Percentiles rank a stretch among this genome's conserved stretches.
These are phyloP conservation scores for Leishmania mexicana DNA, from an alignment of 208 protist genomes.

Conservation along the genomic window DNA sequence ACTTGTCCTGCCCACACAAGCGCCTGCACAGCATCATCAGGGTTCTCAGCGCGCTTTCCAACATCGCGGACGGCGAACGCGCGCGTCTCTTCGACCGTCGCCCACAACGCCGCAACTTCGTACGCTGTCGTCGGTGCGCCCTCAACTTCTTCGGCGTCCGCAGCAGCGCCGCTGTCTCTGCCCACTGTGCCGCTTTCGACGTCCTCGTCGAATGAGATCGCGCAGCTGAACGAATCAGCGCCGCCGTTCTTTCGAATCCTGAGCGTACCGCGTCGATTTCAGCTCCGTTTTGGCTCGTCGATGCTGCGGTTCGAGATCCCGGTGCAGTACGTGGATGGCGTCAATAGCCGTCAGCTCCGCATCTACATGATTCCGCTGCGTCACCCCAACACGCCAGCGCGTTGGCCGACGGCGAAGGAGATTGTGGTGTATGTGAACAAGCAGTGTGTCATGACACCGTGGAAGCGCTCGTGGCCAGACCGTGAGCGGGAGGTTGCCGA, in stretches of 20 bases:
- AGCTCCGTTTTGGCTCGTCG: slow-evolving; percentile 69
- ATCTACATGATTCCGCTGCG: slow-evolving; percentile 63
- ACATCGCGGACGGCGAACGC: slow-evolving; percentile 8
- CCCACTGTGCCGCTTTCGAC: background rate
- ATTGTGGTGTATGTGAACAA: slow-evolving; percentile 81
- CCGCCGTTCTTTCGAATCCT: slow-evolving; percentile 75
- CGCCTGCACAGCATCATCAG: background rate
- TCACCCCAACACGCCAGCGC: slow-evolving; percentile 54
- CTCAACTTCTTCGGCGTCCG: background rate
- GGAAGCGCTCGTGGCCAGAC: slow-evolving; percentile 81
- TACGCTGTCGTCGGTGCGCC: background rate
- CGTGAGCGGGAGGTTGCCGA: slow-evolving; percentile 62
- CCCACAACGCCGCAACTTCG: slow-evolving; percentile 7
- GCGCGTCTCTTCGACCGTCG: background rate
- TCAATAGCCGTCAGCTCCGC: slow-evolving; percentile 63
- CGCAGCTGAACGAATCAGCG: slow-evolving; percentile 48
- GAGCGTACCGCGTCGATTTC: slow-evolving; percentile 50
- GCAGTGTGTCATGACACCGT: slow-evolving; percentile 61
- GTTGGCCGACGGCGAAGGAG: slow-evolving; percentile 76
- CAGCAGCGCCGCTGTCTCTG: background rate
- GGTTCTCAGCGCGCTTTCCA: background rate
- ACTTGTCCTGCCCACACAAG: background rate
- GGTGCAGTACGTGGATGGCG: slow-evolving; percentile 51
- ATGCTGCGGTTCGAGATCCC: slow-evolving; percentile 71
- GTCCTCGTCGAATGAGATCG: slow-evolving; percentile 30